Percentiles rank a stretch among this genome's conserved stretches.
These are phyloP conservation scores for Aspergillus nidulans DNA, from an alignment of 495 filamentous ascomycete genomes.

Conservation along the genomic window DNA sequence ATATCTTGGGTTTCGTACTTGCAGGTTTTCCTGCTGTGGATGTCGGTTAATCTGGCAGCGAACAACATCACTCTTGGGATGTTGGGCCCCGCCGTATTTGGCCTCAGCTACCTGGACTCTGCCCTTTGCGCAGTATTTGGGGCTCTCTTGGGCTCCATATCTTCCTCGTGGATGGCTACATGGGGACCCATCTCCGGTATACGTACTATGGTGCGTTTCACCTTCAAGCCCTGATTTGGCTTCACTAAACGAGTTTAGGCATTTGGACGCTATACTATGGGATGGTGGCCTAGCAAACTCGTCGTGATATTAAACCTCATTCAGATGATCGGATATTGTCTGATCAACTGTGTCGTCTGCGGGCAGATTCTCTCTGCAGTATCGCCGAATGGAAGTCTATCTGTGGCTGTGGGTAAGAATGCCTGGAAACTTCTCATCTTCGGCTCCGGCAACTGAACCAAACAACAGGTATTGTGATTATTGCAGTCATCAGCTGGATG, in stretches of 20 bases:
- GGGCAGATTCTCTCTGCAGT: conserved; percentile 75
- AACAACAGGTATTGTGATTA: conserved; percentile 59
- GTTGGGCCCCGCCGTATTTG: conserved; percentile 66
- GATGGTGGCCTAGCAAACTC: conserved; percentile 75
- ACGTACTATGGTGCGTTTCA: conserved; percentile 54
- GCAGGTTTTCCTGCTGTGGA: conserved; percentile 66
- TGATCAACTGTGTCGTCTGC: conserved; percentile 67
- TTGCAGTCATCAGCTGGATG: conserved; percentile 60
- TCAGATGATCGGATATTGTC: conserved; percentile 64
- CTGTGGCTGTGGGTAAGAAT: conserved; percentile 55
- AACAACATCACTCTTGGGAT: conserved; percentile 75
- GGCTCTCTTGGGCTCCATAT: conserved; percentile 51
- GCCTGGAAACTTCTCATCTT: not conserved
- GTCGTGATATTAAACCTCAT: conserved; percentile 68
- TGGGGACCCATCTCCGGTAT: conserved; percentile 70
- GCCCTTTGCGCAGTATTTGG: conserved; percentile 65
- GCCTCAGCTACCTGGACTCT: conserved; percentile 63
- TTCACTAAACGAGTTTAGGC: conserved; percentile 36
- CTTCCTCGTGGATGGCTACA: conserved; percentile 64
- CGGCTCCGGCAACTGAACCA: not conserved
- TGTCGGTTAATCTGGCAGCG: conserved; percentile 70
- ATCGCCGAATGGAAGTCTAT: conserved; percentile 54
- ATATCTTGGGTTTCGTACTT: conserved; percentile 54
- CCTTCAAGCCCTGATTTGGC: not conserved
- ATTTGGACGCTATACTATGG: conserved; percentile 69